phyloP scores from a whole-genome alignment of 1,139 yeast species.

The Chernovozyma sophiae-reginae region DNA sequence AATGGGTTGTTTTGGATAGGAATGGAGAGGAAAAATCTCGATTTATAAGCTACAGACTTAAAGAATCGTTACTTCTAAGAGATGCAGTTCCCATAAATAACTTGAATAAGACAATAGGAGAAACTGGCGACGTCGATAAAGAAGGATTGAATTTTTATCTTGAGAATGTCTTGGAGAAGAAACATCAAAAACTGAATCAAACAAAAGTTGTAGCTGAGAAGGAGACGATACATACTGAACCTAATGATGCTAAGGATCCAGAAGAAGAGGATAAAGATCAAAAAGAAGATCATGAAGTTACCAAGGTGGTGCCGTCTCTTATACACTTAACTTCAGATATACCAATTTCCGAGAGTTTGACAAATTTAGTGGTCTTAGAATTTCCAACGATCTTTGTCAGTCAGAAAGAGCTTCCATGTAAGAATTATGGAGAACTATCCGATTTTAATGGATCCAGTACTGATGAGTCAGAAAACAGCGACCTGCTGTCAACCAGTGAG shows the following conservation, averaged over 20 bases:
- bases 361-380: conserved; percentile 63
- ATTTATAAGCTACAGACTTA: conserved; percentile 45
- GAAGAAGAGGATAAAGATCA: background rate
- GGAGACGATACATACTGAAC: background rate
- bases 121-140: conserved; percentile 2
- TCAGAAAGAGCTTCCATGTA: conserved; percentile 12
- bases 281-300: background rate
- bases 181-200: conserved; percentile 3
- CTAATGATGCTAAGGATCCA: background rate
- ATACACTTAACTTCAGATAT: conserved; percentile 19
- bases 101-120: conserved; percentile 14
- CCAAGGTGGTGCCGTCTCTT: conserved; percentile 12
- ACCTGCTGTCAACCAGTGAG: background rate
- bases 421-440: conserved; percentile 7
- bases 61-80: conserved; percentile 29
- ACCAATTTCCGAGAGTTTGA: conserved; percentile 42
- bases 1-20: conserved; percentile 52
- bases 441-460: too few relatives aligned
- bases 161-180: conserved; percentile 25
- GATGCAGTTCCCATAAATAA: conserved; percentile 41
- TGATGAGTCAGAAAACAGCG: background rate
- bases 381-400: conserved; percentile 66
- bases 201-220: background rate
- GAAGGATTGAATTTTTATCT: conserved; percentile 27
- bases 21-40: conserved; percentile 19